Evolutionary conservation across 352 stramenopile species (phyloP).

Genomic region (Sclerospora graminicola): DNA sequence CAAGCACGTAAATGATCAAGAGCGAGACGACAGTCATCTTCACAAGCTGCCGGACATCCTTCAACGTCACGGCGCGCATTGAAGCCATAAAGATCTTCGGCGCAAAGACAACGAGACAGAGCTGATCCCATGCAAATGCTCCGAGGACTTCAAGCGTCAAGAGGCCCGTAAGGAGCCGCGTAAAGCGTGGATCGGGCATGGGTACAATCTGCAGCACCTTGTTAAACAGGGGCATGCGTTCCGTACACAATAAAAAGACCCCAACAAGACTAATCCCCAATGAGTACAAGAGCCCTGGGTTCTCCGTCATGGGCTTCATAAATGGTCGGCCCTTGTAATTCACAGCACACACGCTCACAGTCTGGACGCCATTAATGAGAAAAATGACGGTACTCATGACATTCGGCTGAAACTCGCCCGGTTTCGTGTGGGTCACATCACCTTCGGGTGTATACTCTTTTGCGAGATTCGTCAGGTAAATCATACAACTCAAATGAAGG

Average conservation of each 20-base stretch:
- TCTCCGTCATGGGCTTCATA: conserved; percentile 96
- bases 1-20: conserved; percentile 77
- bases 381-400: conserved; percentile 98
- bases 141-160: conserved; percentile 79
- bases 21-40: conserved; percentile 82
- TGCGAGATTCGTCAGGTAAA: conserved; percentile 86
- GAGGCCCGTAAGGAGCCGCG: conserved; percentile 67
- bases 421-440: conserved; percentile 58
- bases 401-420: conserved; percentile 95
- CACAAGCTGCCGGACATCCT: conserved; percentile 68
- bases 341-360: conserved; percentile 96
- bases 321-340: conserved; percentile 99
- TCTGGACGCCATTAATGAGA: conserved; percentile 91
- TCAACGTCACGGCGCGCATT: conserved; percentile 59
- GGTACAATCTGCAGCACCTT: conserved; percentile 88
- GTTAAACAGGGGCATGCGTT: conserved; percentile 88
- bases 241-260: conserved; percentile 88
- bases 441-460: conserved; percentile 85
- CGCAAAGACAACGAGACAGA: conserved; percentile 77
- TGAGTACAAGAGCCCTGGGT: conserved; percentile 92
- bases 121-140: conserved; percentile 79
- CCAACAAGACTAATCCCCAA: conserved; percentile 78
- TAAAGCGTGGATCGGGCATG: conserved; percentile 83
- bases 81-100: conserved; percentile 82
- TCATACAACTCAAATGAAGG: conserved; percentile 92